phyloP scores from a whole-genome alignment of 2,329 filamentous ascomycete species.

The Pseudopithomyces chartarum region DNA sequence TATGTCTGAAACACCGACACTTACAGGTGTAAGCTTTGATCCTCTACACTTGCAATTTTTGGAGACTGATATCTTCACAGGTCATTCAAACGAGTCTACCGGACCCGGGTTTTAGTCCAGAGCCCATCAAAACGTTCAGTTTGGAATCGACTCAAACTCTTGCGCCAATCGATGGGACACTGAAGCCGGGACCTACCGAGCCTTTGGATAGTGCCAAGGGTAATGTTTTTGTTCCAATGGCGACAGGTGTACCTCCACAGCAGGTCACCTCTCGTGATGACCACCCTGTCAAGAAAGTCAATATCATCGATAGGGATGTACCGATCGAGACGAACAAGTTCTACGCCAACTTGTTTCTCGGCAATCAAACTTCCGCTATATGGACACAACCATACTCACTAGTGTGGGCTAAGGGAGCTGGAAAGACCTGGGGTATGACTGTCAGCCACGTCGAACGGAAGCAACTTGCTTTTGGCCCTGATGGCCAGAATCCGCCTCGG shows the following conservation, averaged over 20 bases:
- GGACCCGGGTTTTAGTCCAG: slow-evolving; percentile 30
- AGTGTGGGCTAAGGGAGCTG: slow-evolving; percentile 54
- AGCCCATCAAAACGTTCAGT: slow-evolving; percentile 29
- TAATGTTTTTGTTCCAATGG: slow-evolving; percentile 50
- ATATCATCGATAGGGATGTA: slow-evolving; percentile 44
- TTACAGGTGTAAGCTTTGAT: slow-evolving; percentile 33
- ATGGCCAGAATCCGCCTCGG: slow-evolving; percentile 47
- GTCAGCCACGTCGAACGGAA: slow-evolving; percentile 75
- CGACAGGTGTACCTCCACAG: slow-evolving; percentile 44
- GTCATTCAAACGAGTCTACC: slow-evolving; percentile 39
- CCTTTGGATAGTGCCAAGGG: slow-evolving; percentile 19
- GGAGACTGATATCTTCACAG: slow-evolving; percentile 21
- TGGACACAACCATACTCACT: slow-evolving; percentile 71
- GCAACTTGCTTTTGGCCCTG: slow-evolving; percentile 60
- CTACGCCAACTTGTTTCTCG: slow-evolving; percentile 77
- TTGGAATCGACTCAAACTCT: slow-evolving; percentile 25
- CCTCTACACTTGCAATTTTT: not conserved
- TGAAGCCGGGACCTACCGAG: slow-evolving; percentile 32
- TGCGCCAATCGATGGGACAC: slow-evolving; percentile 32
- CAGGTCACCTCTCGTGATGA: slow-evolving; percentile 44
- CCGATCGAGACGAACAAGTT: slow-evolving; percentile 76
- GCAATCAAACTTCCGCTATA: slow-evolving; percentile 67
- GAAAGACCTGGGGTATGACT: slow-evolving; percentile 75
- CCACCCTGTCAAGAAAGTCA: slow-evolving; percentile 48
- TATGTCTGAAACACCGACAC: slow-evolving; percentile 26